phyloP scores from a whole-genome alignment of 108 stramenopile genomes.

The Thalassiosira profunda region DNA sequence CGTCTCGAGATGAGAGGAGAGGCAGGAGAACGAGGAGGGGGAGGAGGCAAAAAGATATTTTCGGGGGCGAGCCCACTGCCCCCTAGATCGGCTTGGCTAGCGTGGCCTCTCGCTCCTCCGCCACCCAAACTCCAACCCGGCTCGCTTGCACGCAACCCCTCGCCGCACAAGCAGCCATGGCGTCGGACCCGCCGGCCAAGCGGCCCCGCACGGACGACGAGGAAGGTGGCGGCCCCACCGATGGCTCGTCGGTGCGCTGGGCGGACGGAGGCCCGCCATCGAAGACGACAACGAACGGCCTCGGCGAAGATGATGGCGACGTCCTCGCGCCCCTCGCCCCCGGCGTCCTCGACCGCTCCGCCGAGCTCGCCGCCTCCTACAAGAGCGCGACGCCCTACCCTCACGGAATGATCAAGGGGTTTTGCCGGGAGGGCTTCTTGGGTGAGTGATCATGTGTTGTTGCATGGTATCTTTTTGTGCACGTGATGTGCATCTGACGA shows the following conservation, averaged over 20 bases:
- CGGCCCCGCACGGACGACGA: not conserved
- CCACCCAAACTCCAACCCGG: no score
- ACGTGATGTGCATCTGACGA: no score
- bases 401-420: conserved; percentile 61
- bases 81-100: no score
- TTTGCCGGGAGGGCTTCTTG: conserved; percentile 70
- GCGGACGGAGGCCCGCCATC: no score
- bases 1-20: no score
- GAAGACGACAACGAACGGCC: not conserved
- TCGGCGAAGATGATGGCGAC: conserved; percentile 7
- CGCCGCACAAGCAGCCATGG: no score
- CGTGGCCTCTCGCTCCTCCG: no score
- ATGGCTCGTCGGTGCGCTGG: no score
- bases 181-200: not conserved
- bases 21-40: no score
- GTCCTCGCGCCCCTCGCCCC: conserved; percentile 44
- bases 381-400: conserved; percentile 59
- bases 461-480: not conserved
- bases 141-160: no score
- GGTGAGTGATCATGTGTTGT: conserved; percentile 16
- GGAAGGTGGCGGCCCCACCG: not conserved
- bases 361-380: conserved; percentile 39
- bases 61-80: no score
- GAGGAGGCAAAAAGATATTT: no score
- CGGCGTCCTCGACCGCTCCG: conserved; percentile 20